Conservation (phyloP, 1,284 basidiomycete genomes). For the Albatrellus sp. region DNA sequence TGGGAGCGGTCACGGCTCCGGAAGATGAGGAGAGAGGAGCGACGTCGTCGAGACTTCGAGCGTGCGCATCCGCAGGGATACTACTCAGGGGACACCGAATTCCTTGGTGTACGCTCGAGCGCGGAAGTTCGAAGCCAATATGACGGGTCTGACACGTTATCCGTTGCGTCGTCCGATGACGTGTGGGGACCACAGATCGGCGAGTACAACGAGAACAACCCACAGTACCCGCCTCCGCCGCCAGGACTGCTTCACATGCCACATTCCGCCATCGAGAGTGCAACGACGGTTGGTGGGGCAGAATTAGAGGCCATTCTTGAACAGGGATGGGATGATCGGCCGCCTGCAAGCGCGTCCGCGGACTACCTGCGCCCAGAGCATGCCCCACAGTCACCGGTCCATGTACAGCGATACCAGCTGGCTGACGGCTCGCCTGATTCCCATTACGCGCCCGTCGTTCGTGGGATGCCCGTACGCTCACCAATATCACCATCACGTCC, state of each 20-base stretch:
- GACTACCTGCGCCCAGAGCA: slow-evolving; percentile 10
- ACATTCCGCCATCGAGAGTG: slow-evolving; percentile 30
- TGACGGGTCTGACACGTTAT: slow-evolving; percentile 65
- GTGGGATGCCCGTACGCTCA: slow-evolving; percentile 34
- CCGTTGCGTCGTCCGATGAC: slow-evolving; percentile 81
- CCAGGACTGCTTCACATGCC: slow-evolving; percentile 38
- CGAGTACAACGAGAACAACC: slow-evolving; percentile 77
- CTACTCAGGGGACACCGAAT: slow-evolving; percentile 45
- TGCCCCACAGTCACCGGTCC: slow-evolving; percentile 7
- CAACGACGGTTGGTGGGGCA: slow-evolving; percentile 54
- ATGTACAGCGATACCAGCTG: slow-evolving; percentile 46
- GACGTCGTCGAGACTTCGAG: slow-evolving; percentile 71
- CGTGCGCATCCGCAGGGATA: slow-evolving; percentile 60
- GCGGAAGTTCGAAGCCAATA: slow-evolving; percentile 48
- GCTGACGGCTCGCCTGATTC: slow-evolving; percentile 31
- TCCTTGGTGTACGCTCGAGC: slow-evolving; percentile 36
- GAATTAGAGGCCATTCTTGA: slow-evolving; percentile 87
- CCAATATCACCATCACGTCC: slow-evolving; percentile 31
- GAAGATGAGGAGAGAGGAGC: slow-evolving; percentile 84
- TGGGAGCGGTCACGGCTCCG: slow-evolving; percentile 97
- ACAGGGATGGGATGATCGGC: slow-evolving; percentile 68
- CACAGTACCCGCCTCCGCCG: slow-evolving; percentile 74
- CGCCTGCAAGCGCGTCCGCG: slow-evolving; percentile 15
- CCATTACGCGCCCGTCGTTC: slow-evolving; percentile 44
- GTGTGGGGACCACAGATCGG: slow-evolving; percentile 84